Percentiles rank a stretch among this genome's conserved stretches.
Conservation (phyloP, 2,329 filamentous ascomycete species). For the Paecilomyces dactylethromorphus region DNA sequence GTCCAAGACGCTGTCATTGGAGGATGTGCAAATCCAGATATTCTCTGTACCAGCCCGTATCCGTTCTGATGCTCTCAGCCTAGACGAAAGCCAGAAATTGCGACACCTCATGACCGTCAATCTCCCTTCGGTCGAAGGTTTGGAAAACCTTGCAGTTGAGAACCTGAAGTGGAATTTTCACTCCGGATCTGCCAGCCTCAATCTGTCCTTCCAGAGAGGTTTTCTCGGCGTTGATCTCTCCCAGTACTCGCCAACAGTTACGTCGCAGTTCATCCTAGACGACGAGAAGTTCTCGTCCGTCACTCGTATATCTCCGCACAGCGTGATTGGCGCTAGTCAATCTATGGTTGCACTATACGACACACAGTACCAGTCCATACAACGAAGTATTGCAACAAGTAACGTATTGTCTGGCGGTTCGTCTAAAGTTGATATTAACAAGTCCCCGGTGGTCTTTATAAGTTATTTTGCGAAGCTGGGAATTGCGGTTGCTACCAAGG, state of each 20-base stretch:
- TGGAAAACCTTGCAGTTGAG: constrained; percentile 3
- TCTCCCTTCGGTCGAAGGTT: constrained; percentile 24
- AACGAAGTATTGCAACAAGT: constrained; percentile 32
- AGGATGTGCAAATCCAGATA: constrained; percentile 32
- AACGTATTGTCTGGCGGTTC: constrained; percentile 21
- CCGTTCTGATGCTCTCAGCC: constrained; percentile 12
- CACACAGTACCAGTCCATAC: constrained; percentile 41
- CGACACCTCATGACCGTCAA: constrained; percentile 30
- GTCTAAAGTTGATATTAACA: constrained; percentile 11
- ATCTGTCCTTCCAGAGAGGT: constrained; percentile 31
- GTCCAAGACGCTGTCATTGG: constrained; percentile 19
- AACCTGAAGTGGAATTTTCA: constrained; percentile 33
- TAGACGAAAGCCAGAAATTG: constrained; percentile 26
- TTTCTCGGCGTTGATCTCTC: constrained; percentile 38
- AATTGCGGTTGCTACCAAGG: constrained; percentile 35
- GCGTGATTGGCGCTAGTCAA: constrained; percentile 34
- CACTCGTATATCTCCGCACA: constrained; percentile 37
- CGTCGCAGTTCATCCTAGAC: constrained; percentile 31
- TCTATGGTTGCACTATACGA: constrained; percentile 40
- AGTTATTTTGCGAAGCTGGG: constrained; percentile 39
- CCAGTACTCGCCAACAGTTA: constrained; percentile 32
- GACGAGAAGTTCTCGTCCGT: constrained; percentile 33
- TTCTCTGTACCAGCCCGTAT: constrained; percentile 29
- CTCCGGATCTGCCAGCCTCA: constrained; percentile 31
- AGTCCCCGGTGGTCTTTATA: constrained; percentile 29